Conservation (phyloP, 352 stramenopile genomes). For the Phytophthora palmivora region DNA sequence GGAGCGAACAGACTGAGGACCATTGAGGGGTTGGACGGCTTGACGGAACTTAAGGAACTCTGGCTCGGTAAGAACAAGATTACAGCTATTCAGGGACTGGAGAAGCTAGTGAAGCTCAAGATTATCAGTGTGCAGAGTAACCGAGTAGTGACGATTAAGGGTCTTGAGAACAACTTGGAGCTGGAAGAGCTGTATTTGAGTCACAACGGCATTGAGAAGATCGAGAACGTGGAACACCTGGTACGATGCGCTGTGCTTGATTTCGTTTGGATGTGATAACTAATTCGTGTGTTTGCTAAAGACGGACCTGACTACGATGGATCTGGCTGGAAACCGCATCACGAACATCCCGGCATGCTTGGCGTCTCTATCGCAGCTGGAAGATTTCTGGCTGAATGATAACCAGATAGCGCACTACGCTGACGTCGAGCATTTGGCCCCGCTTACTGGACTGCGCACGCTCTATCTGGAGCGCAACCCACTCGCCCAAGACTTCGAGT, state of each 20-base stretch:
- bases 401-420: constrained; percentile 69
- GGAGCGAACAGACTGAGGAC: constrained; percentile 95
- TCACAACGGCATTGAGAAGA: constrained; percentile 95
- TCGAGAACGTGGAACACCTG: constrained; percentile 81
- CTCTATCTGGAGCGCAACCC: constrained; percentile 98
- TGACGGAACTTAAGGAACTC: constrained; percentile 94
- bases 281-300: constrained; percentile 30
- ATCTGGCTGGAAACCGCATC: constrained; percentile 89
- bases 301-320: constrained; percentile 67
- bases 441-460: constrained; percentile 86
- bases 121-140: constrained; percentile 96
- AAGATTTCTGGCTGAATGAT: constrained; percentile 87
- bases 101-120: constrained; percentile 89
- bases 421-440: constrained; percentile 72
- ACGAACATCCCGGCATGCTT: constrained; percentile 58
- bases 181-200: constrained; percentile 98
- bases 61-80: constrained; percentile 99
- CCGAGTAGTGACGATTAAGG: constrained; percentile 93
- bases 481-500: constrained; percentile 93
- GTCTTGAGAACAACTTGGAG: constrained; percentile 82
- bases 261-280: not conserved
- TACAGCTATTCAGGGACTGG: constrained; percentile 89
- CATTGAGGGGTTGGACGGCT: constrained; percentile 93
- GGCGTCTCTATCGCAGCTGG: constrained; percentile 45
- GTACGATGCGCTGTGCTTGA: constrained; percentile 37